Base-by-base conservation (phyloP, 148 eudicot species). In the Fagopyrum esculentum region DNA sequence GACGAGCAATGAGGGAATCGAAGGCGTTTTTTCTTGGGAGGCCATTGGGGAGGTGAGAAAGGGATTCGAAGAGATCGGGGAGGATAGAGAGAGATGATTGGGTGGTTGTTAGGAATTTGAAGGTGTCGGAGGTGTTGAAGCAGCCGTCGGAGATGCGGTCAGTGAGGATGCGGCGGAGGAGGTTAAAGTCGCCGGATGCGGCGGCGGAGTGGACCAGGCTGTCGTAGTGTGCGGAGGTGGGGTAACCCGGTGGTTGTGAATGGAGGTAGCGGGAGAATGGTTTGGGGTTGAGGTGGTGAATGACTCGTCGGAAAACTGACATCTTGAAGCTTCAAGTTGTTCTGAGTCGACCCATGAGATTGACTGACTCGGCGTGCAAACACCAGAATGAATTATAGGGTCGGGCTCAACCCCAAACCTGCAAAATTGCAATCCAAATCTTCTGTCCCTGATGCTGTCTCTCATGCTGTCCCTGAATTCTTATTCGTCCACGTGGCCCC, bases 121-220 rank as follows among this genome's bases (percentile, higher is more conserved):
- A 90, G 47, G 94, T 88, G 50, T 81, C 77, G 47, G 60, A 72
- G 43, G 87, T 90, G 82, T 82, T 86, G 80, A 88, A 80, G 66
- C 80, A 82, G 5, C 94, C 90, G 4, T 83, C 81, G 2, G 61
- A 72, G 55, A 69, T 40, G 43, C 94, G 89, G 71, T 81, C 72
- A 66, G 46, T 78, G 44, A 90, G 86, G 73, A 86, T 87, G 73
- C 63, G 56, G 64, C 73, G 81, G 73, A 90, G 80, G 78, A 81
- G 49, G 54, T 73, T 74, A 64, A 84, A 81, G 74, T 87, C 81
- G 8, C 75, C 72, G 5, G 78, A 7, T 3, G 77, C 73, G 64
- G 70, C 80, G 17, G 83, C 83, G 51, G 71, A 74, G 15, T 74
- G 35, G 9, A 81, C 77, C 2, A 69, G 73, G 6, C 60, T 59